Conservation (phyloP, 768 basidiomycete genomes). For the Auriculariales sp. region DNA sequence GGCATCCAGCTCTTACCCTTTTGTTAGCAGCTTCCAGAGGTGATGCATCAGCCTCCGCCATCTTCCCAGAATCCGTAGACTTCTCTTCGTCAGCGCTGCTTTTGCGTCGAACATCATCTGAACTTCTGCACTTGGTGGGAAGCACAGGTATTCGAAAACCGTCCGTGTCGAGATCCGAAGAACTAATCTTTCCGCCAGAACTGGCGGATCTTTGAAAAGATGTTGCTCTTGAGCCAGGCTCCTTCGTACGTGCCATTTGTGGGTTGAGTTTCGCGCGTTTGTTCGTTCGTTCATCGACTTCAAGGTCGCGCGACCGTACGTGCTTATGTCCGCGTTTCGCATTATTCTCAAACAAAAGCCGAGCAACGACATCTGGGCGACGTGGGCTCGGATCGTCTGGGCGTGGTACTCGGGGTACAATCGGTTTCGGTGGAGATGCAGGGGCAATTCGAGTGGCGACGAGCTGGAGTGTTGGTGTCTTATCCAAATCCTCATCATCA, state of each 20-base stretch:
- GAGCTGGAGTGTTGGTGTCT: not conserved
- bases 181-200: not conserved
- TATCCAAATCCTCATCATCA: not conserved
- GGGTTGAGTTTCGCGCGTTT: not conserved
- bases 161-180: not conserved
- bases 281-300: not conserved
- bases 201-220: too few species aligned
- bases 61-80: not conserved
- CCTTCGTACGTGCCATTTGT: not conserved
- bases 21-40: not conserved
- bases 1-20: not conserved
- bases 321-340: not conserved
- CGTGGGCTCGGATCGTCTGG: slow-evolving; percentile 6
- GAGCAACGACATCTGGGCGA: not conserved
- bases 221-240: too few species aligned
- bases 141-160: not conserved
- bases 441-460: slow-evolving; percentile 4
- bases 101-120: not conserved
- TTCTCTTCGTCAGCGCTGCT: not conserved
- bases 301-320: not conserved
- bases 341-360: not conserved
- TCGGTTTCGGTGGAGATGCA: not conserved
- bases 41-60: not conserved
- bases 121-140: not conserved
- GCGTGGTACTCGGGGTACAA: not conserved